Evolutionary conservation across 1,139 yeast genomes (phyloP).

Genomic region (Kodamaea plutei): DNA sequence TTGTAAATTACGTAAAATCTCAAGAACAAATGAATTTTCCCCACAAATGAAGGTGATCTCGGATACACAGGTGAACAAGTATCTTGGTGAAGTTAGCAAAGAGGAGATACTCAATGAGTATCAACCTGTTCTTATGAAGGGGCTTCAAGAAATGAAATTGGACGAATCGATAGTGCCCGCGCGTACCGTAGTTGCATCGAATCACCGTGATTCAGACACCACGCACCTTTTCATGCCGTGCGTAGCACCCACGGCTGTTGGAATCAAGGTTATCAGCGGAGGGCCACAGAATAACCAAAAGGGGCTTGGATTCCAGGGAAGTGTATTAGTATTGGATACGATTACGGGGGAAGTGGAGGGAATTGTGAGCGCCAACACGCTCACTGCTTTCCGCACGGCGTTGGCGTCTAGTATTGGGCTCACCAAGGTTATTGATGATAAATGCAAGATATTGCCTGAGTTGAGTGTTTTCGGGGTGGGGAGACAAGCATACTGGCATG

Average conservation of each 20-base stretch:
- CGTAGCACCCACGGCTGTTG: conserved; percentile 43
- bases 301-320: conserved; percentile 49
- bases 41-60: conserved; percentile 34
- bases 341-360: conserved; percentile 50
- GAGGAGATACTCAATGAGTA: conserved; percentile 20
- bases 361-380: conserved; percentile 52
- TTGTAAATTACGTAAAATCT: too few species aligned
- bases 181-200: conserved; percentile 26
- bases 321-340: conserved; percentile 48
- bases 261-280: conserved; percentile 49
- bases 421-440: conserved; percentile 25
- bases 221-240: conserved; percentile 66
- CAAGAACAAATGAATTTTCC: too few species aligned
- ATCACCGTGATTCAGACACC: conserved; percentile 27
- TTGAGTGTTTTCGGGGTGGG: conserved; percentile 62
- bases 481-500: conserved; percentile 65
- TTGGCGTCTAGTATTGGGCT: conserved; percentile 52
- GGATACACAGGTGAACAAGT: conserved; percentile 20
- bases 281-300: conserved; percentile 32
- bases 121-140: conserved; percentile 26
- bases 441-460: conserved; percentile 18
- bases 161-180: conserved; percentile 35
- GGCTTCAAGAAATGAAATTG: conserved; percentile 19
- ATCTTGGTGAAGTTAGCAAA: conserved; percentile 17
- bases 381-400: conserved; percentile 70